Conservation (phyloP, 768 basidiomycete genomes). For the Gelatoporia subvermispora region DNA sequence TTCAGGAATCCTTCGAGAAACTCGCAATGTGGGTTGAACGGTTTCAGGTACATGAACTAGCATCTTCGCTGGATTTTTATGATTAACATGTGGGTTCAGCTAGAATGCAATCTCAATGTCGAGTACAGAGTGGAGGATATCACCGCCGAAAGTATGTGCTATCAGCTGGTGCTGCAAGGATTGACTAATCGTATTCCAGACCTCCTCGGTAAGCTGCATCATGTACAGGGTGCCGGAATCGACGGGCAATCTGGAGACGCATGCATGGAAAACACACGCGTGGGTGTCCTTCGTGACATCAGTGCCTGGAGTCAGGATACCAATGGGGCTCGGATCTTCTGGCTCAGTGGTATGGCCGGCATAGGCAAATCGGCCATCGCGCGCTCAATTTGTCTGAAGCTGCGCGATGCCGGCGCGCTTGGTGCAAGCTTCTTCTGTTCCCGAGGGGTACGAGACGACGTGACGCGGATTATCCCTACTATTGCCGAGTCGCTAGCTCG, state of each 20-base stretch:
- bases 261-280: background rate
- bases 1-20: too few relatives aligned
- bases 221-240: too few relatives aligned
- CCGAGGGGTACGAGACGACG: conserved; percentile 6
- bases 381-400: conserved; percentile 24
- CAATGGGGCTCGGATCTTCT: background rate
- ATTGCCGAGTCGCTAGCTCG: conserved; percentile 13
- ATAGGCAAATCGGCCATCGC: conserved; percentile 35
- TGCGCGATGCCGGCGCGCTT: conserved; percentile 16
- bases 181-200: background rate
- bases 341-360: conserved; percentile 27
- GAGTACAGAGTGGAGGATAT: too few relatives aligned
- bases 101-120: too few relatives aligned
- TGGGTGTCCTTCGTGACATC: background rate
- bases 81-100: too few relatives aligned
- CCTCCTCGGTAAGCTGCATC: too few relatives aligned
- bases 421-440: conserved; percentile 32
- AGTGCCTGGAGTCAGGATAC: background rate
- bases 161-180: too few relatives aligned
- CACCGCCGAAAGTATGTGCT: too few relatives aligned
- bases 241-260: too few relatives aligned
- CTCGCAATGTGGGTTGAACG: too few relatives aligned
- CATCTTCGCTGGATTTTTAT: too few relatives aligned
- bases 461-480: conserved; percentile 15
- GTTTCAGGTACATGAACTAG: too few relatives aligned